phyloP scores from a whole-genome alignment of 495 filamentous ascomycete genomes.

The Lophium mytilinum region DNA sequence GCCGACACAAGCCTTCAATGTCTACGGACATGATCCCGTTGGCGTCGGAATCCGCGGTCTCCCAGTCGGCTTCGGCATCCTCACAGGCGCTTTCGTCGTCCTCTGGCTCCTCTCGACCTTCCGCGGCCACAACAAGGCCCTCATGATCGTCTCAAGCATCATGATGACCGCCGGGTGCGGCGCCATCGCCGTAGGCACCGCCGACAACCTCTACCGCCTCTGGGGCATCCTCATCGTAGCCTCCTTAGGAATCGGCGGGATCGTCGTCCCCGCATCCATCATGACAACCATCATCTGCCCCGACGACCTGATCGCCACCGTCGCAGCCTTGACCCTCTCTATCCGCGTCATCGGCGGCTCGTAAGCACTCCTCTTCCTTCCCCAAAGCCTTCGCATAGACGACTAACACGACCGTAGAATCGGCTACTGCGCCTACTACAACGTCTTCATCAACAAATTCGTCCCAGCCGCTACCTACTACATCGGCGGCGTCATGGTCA shows the following conservation, averaged over 20 bases:
- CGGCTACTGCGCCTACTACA: conserved; percentile 32
- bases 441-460: conserved; percentile 29
- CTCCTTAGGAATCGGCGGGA: conserved; percentile 30
- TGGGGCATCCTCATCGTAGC: conserved; percentile 26
- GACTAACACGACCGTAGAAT: neutral
- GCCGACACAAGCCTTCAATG: conserved; percentile 29
- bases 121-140: conserved; percentile 19
- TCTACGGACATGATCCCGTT: conserved; percentile 29
- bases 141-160: conserved; percentile 22
- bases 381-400: too few relatives aligned
- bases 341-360: conserved; percentile 30
- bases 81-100: conserved; percentile 23
- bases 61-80: conserved; percentile 27
- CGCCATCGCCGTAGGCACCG: conserved; percentile 15
- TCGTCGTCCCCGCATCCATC: conserved; percentile 27
- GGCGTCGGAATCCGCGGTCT: conserved; percentile 26
- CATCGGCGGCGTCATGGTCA: conserved; percentile 15
- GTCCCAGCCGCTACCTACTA: conserved; percentile 10
- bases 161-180: conserved; percentile 26
- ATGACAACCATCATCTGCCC: conserved; percentile 30
- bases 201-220: conserved; percentile 21
- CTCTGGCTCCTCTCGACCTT: conserved; percentile 22
- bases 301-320: conserved; percentile 29
- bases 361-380: too few relatives aligned
- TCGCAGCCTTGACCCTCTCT: conserved; percentile 26